These are phyloP conservation scores for Metarhizium humberi DNA, from an alignment of 2,329 filamentous ascomycete species.

Conservation along the genomic window DNA sequence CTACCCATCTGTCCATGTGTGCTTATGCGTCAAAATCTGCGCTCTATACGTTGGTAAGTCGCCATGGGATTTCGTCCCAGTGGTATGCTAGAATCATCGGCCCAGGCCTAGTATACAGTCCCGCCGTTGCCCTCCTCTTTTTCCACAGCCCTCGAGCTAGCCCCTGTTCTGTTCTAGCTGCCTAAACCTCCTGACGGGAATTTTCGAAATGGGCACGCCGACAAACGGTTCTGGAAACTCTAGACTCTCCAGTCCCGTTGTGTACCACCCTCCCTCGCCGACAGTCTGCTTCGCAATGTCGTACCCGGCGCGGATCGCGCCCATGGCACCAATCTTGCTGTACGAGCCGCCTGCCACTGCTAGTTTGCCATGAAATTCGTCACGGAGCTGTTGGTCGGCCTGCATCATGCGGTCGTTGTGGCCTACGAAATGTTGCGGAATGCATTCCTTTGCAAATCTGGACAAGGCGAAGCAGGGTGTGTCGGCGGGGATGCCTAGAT, in stretches of 20 bases:
- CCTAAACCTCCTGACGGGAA: constrained; percentile 17
- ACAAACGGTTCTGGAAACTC: constrained; percentile 15
- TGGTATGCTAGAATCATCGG: too few species aligned
- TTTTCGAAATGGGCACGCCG: constrained; percentile 13
- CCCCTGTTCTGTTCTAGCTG: constrained; percentile 1
- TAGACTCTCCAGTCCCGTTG: constrained; percentile 21
- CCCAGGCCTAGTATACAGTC: too few species aligned
- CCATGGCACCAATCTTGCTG: constrained; percentile 40
- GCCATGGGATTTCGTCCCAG: too few species aligned
- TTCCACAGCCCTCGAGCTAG: not conserved
- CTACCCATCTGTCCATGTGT: too few species aligned
- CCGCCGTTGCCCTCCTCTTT: too few species aligned
- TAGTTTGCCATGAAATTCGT: constrained; percentile 52
- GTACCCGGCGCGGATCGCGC: constrained; percentile 36
- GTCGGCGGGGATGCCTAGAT: constrained; percentile 58
- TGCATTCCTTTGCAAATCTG: constrained; percentile 57
- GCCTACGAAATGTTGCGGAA: constrained; percentile 83
- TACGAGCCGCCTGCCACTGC: constrained; percentile 53
- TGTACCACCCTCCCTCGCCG: constrained; percentile 10
- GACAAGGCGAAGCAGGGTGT: constrained; percentile 52
- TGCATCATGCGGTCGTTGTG: constrained; percentile 55
- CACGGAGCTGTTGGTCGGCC: constrained; percentile 44
- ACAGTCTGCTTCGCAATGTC: constrained; percentile 17
- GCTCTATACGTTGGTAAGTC: too few species aligned
- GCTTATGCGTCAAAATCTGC: too few species aligned